Conservation (phyloP, 805 yeast genomes). For the Phaffomyces antillensis region DNA sequence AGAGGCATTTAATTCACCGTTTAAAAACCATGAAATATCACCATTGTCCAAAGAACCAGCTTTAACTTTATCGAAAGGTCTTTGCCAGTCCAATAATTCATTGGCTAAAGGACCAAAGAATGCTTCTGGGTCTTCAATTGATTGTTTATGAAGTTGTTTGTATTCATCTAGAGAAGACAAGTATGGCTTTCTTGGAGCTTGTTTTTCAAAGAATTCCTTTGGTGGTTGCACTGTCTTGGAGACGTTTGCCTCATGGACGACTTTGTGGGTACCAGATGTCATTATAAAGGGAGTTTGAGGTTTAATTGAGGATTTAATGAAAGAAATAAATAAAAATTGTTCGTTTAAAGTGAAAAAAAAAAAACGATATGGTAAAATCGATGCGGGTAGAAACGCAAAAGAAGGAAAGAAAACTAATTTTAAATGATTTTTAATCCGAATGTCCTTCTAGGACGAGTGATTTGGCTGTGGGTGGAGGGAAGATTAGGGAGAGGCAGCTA, state of each 20-base stretch:
- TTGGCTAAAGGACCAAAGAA: conserved; percentile 78
- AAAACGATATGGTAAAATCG: not conserved
- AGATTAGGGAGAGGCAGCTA: no score
- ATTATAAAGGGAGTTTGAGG: not conserved
- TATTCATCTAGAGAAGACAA: conserved; percentile 50
- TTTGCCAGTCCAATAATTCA: conserved; percentile 72
- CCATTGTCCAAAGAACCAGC: conserved; percentile 63
- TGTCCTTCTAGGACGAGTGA: no score
- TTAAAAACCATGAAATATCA: conserved; percentile 88
- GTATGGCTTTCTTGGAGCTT: conserved; percentile 27
- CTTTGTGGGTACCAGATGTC: conserved; percentile 23
- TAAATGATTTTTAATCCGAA: no score
- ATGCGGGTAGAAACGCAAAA: no score
- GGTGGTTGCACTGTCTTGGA: conserved; percentile 27
- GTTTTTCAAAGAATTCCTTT: conserved; percentile 33
- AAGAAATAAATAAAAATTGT: no score
- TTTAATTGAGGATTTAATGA: no score
- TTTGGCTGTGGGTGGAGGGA: no score
- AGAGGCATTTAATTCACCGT: conserved; percentile 88
- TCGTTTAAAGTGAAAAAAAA: not conserved
- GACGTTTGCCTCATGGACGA: conserved; percentile 34
- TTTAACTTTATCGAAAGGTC: conserved; percentile 54
- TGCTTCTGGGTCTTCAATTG: conserved; percentile 69
- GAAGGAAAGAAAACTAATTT: no score
- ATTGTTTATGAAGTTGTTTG: conserved; percentile 59